Evolutionary conservation across 1,284 basidiomycete genomes (phyloP).

Genomic region (Leccinum pachyderme): DNA sequence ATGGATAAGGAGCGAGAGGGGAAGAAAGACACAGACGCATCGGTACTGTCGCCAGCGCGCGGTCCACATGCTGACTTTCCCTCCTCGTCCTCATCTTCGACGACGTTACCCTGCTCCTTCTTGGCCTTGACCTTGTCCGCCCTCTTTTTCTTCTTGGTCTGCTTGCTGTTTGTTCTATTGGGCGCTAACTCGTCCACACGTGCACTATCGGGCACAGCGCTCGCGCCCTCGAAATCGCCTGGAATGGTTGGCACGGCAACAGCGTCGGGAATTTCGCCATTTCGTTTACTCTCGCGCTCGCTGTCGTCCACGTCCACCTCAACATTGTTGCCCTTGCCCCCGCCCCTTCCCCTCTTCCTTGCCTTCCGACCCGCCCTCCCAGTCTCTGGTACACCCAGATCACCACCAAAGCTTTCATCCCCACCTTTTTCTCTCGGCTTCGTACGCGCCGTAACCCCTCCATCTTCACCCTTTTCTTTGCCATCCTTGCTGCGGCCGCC

Average conservation of each 20-base stretch:
- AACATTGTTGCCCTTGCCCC: neutral
- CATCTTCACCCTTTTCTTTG: neutral
- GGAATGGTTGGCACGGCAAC: conserved; percentile 1
- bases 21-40: conserved; percentile 8
- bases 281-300: neutral
- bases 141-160: conserved; percentile 44
- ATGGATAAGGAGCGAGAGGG: conserved; percentile 1
- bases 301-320: neutral
- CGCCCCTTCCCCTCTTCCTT: neutral
- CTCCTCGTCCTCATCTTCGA: conserved; percentile 15
- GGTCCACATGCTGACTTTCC: neutral
- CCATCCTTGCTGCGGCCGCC: neutral
- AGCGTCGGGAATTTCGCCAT: neutral
- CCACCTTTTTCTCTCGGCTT: neutral
- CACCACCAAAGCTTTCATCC: neutral
- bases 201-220: neutral
- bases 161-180: conserved; percentile 49
- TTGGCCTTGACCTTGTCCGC: conserved; percentile 22
- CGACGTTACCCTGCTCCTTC: conserved; percentile 29
- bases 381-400: neutral
- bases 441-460: neutral
- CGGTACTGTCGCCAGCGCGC: conserved; percentile 18
- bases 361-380: neutral
- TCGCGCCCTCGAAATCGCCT: conserved; percentile 10
- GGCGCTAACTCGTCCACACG: conserved; percentile 18